Evolutionary conservation across 495 filamentous ascomycete genomes (phyloP).

Genomic region (Podospora australis): DNA sequence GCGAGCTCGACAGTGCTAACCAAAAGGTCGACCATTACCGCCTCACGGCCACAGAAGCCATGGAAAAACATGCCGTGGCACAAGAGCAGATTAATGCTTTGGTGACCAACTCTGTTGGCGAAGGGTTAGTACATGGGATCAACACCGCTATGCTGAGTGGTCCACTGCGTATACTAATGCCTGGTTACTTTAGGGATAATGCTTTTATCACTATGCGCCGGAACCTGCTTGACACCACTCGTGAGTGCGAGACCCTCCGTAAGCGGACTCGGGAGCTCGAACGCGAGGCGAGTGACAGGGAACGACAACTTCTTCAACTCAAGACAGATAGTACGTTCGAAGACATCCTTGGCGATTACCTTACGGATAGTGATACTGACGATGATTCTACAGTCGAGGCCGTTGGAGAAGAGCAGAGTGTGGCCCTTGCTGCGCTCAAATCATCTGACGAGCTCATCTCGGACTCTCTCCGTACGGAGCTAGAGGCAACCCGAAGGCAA

Average conservation of each 20-base stretch:
- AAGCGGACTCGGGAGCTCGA: conserved; percentile 39
- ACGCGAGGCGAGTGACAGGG: conserved; percentile 35
- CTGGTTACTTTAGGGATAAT: conserved; percentile 32
- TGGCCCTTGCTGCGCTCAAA: conserved; percentile 46
- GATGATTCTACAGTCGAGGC: conserved; percentile 32
- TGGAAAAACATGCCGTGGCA: conserved; percentile 43
- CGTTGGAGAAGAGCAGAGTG: conserved; percentile 40
- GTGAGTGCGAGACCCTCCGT: conserved; percentile 30
- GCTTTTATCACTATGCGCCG: conserved; percentile 33
- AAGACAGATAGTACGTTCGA: conserved; percentile 32
- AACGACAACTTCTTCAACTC: conserved; percentile 38
- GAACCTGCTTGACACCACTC: conserved; percentile 24
- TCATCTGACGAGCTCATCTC: conserved; percentile 46
- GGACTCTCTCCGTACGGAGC: conserved; percentile 43
- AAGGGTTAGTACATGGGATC: conserved; percentile 42
- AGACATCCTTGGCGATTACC: background rate
- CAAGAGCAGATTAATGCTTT: conserved; percentile 46
- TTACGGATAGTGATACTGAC: conserved; percentile 2
- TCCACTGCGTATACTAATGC: conserved; percentile 29
- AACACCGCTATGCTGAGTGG: conserved; percentile 21
- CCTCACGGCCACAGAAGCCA: conserved; percentile 39
- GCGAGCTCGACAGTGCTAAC: conserved; percentile 40
- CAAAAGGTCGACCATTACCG: conserved; percentile 35
- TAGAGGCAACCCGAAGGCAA: conserved; percentile 41
- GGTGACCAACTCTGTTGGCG: conserved; percentile 36